These are phyloP conservation scores for Pycnococcus provasolii DNA, from an alignment of 139 green algal species.

Conservation along the genomic window DNA sequence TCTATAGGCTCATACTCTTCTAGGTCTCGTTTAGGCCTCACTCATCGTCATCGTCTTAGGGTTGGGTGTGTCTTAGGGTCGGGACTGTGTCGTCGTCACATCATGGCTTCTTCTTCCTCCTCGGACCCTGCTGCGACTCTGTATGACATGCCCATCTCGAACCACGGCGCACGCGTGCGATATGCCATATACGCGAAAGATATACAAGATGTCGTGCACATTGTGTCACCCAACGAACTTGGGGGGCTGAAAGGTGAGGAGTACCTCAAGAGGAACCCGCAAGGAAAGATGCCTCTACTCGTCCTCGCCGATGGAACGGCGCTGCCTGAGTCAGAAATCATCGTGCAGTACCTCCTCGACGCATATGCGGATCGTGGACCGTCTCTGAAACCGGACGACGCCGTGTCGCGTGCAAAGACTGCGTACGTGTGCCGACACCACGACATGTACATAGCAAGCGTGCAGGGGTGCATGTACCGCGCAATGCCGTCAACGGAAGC, in stretches of 20 bases:
- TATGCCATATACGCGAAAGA: too few relatives aligned
- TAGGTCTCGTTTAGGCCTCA: too few relatives aligned
- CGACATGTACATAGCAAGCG: conserved; percentile 56
- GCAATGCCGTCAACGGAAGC: conserved; percentile 40
- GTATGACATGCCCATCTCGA: too few relatives aligned
- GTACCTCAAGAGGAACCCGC: conserved; percentile 36
- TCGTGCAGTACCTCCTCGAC: conserved; percentile 60
- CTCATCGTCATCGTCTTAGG: too few relatives aligned
- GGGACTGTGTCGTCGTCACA: too few relatives aligned
- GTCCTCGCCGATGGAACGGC: conserved; percentile 44
- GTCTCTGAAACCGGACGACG: conserved; percentile 37
- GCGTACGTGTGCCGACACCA: conserved; percentile 36
- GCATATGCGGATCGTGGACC: conserved; percentile 38
- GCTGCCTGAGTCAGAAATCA: conserved; percentile 59
- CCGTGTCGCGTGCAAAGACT: conserved; percentile 42
- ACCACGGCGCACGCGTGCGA: too few relatives aligned
- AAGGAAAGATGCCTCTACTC: conserved; percentile 63
- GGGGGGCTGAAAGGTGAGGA: conserved; percentile 45
- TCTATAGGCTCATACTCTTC: too few relatives aligned
- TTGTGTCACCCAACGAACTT: too few relatives aligned
- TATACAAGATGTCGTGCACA: background rate
- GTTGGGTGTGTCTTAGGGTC: too few relatives aligned
- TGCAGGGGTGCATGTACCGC: conserved; percentile 48
- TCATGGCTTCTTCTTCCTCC: too few relatives aligned
- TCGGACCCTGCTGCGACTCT: too few relatives aligned